A percentile compares a stretch with the other conserved stretches of the same genome.
Conservation (phyloP, 495 filamentous ascomycete genomes). For the Hypoxylon fuscum region DNA sequence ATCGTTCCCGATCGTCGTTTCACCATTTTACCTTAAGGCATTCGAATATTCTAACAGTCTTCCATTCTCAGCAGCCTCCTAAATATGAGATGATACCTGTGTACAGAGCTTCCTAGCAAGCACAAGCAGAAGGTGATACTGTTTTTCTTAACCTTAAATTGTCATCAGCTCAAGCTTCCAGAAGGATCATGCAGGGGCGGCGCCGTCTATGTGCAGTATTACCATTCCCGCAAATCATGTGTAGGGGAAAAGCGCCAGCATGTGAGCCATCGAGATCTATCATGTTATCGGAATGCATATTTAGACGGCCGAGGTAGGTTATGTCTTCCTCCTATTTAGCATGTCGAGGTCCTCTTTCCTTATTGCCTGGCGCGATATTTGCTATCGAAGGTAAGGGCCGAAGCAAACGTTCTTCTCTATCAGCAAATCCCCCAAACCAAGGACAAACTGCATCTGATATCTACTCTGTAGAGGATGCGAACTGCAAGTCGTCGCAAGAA, state of each 20-base stretch:
- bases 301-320: no score
- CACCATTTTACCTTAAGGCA: no score
- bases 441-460: neutral
- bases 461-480: neutral
- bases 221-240: neutral
- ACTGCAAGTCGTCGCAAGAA: neutral
- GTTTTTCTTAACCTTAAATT: neutral
- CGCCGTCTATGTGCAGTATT: neutral
- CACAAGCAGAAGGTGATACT: neutral
- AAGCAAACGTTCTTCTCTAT: neutral
- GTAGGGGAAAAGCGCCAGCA: neutral
- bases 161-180: neutral
- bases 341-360: neutral
- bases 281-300: neutral
- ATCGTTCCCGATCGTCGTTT: no score
- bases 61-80: no score
- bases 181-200: slow-evolving; percentile 10
- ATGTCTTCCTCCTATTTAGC: no score
- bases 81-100: no score
- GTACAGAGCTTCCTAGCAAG: no score
- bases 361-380: neutral
- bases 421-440: neutral
- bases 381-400: neutral
- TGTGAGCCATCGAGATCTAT: neutral
- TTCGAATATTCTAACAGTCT: no score